Evolutionary conservation across 2,329 filamentous ascomycete species (phyloP).

Genomic region (Penicillium fuscoglaucum): DNA sequence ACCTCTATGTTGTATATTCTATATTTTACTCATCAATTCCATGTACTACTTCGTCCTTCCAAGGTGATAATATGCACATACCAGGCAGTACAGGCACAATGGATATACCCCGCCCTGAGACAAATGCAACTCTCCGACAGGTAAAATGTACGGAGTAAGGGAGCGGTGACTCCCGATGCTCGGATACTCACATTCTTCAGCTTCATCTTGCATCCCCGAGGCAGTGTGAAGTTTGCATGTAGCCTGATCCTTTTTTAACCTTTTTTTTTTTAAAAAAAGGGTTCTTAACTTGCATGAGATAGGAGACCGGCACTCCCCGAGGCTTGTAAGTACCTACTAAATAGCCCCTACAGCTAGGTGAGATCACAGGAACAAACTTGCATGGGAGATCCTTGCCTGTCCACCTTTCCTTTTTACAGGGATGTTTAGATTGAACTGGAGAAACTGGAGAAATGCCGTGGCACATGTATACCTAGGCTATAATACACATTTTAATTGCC

Average conservation of each 20-base stretch:
- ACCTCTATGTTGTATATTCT: not conserved
- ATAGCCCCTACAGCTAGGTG: conserved; percentile 1
- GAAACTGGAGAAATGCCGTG: not conserved
- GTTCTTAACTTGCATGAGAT: not conserved
- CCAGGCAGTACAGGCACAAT: not conserved
- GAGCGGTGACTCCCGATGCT: not conserved
- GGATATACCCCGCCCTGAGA: conserved; percentile 8
- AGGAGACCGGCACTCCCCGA: conserved; percentile 10
- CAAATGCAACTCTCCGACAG: conserved; percentile 7
- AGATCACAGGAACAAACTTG: conserved; percentile 1
- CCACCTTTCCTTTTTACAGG: not conserved
- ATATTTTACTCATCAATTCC: not conserved
- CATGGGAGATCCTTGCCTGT: conserved; percentile 6
- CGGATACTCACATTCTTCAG: conserved; percentile 12
- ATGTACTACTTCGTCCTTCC: not conserved
- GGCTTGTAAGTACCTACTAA: not conserved
- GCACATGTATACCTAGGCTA: conserved; percentile 3
- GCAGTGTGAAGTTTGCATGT: not conserved
- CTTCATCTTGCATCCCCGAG: conserved; percentile 8
- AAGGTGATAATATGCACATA: conserved; percentile 9
- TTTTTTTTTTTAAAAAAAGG: not conserved
- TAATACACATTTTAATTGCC: not conserved
- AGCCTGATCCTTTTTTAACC: not conserved
- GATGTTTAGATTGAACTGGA: not conserved
- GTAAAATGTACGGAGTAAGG: not conserved